These are phyloP conservation scores for Pichia sp. DNA, from an alignment of 1,139 yeast genomes.

Conservation along the genomic window DNA sequence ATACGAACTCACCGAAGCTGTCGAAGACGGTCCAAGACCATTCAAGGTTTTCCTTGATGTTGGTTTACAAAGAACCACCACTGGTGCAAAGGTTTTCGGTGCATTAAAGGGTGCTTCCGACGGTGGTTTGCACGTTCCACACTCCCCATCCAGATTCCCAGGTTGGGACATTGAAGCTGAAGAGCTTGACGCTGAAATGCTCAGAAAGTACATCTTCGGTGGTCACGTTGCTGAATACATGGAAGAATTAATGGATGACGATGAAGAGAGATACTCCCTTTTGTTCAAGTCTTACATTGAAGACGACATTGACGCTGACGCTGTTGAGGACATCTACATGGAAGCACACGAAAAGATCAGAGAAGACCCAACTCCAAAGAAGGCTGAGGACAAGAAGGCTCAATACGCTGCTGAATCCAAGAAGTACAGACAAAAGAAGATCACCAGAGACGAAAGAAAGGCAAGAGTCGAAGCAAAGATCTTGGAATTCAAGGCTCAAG, in stretches of 20 bases:
- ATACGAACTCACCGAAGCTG: slow-evolving; percentile 96
- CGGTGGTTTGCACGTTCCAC: slow-evolving; percentile 99
- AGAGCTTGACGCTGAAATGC: slow-evolving; percentile 95
- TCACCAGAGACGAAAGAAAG: slow-evolving; percentile 86
- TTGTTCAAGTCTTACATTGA: slow-evolving; percentile 96
- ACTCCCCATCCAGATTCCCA: slow-evolving; percentile 99
- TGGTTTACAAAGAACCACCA: slow-evolving; percentile 99
- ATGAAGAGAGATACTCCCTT: slow-evolving; percentile 98
- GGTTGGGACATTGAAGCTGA: slow-evolving; percentile 99
- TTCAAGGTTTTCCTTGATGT: slow-evolving; percentile 99
- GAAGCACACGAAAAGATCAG: slow-evolving; percentile 95
- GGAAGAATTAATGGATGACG: slow-evolving; percentile 99
- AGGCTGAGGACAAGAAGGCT: slow-evolving; percentile 92
- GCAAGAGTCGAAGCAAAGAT: slow-evolving; percentile 89
- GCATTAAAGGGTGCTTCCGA: slow-evolving; percentile 99
- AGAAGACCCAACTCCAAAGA: slow-evolving; percentile 90
- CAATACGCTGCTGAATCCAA: slow-evolving; percentile 96
- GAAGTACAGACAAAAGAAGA: slow-evolving; percentile 84
- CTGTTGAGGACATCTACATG: slow-evolving; percentile 89
- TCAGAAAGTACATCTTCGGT: slow-evolving; percentile 94
- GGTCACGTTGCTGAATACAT: slow-evolving; percentile 99
- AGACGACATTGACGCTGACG: slow-evolving; percentile 97
- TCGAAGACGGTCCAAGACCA: slow-evolving; percentile 99
- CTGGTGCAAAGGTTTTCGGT: slow-evolving; percentile 99
- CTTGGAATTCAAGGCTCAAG: slow-evolving; percentile 63